Percentiles rank a stretch among this genome's conserved stretches.
These are phyloP conservation scores for Thraustochytrium sp. DNA, from an alignment of 352 stramenopile species.

Conservation along the genomic window DNA sequence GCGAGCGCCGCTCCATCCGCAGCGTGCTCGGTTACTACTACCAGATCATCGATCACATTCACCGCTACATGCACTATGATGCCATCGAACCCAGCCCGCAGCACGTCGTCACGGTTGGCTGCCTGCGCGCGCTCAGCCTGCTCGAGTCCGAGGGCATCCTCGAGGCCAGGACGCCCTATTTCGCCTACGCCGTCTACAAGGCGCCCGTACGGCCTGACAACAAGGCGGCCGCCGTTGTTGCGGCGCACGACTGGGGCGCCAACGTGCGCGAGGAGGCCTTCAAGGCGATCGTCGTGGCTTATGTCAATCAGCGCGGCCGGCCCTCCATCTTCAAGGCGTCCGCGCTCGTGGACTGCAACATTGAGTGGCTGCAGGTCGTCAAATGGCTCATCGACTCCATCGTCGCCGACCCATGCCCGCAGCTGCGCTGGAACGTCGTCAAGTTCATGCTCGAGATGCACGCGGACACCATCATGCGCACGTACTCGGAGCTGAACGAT, in stretches of 20 bases:
- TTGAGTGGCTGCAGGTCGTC: constrained; percentile 28
- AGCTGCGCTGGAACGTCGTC: constrained; percentile 36
- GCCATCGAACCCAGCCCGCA: constrained; percentile 19
- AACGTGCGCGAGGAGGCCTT: constrained; percentile 33
- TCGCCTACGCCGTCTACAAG: constrained; percentile 20
- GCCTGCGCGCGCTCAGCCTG: neutral
- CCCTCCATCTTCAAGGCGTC: neutral
- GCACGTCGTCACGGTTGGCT: constrained; percentile 32
- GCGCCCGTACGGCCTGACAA: constrained; percentile 15
- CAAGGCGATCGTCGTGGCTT: constrained; percentile 15
- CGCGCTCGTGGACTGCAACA: neutral
- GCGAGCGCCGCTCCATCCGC: neutral
- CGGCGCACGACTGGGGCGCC: constrained; percentile 15
- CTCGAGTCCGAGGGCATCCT: neutral
- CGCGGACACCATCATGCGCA: constrained; percentile 9
- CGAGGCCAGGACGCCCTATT: neutral
- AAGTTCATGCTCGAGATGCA: constrained; percentile 36
- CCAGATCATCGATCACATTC: constrained; percentile 36
- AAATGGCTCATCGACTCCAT: constrained; percentile 40
- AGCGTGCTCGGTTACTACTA: constrained; percentile 14
- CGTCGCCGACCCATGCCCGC: neutral
- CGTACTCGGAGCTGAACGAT: neutral
- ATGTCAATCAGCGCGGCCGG: neutral
- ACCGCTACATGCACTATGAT: constrained; percentile 37
- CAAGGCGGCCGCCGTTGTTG: neutral